Conservation (phyloP, 768 basidiomycete species). For the Phanerochaete sordida region DNA sequence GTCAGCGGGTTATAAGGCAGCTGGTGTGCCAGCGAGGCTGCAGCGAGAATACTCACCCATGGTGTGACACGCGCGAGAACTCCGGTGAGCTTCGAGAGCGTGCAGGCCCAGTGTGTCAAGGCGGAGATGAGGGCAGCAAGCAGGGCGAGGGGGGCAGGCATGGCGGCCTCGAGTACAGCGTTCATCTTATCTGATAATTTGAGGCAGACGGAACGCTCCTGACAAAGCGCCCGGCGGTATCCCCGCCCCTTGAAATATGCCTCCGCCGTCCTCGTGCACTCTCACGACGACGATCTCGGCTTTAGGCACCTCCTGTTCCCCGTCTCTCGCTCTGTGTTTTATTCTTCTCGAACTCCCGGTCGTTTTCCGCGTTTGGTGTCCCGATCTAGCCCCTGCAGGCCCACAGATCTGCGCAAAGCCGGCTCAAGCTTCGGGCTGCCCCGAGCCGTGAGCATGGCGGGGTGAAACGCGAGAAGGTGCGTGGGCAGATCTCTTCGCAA, state of each 20-base stretch:
- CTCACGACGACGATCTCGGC: neutral
- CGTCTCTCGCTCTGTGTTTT: too few relatives aligned
- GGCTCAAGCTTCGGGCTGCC: too few relatives aligned
- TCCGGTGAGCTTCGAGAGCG: neutral
- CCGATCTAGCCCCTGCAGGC: too few relatives aligned
- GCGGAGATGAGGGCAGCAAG: neutral
- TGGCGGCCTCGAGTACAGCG: neutral
- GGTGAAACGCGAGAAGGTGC: neutral
- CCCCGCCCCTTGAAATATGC: neutral
- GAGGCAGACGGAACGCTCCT: neutral
- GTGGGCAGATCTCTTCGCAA: neutral
- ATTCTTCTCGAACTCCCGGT: too few relatives aligned
- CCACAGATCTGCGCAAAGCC: too few relatives aligned
- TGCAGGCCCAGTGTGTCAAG: neutral
- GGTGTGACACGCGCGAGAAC: neutral
- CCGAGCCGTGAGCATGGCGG: too few relatives aligned
- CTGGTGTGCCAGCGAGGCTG: neutral
- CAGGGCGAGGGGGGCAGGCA: neutral
- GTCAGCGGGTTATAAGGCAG: neutral
- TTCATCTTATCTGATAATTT: neutral
- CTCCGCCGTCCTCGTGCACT: too few relatives aligned
- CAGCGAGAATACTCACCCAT: neutral
- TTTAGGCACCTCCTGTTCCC: too few relatives aligned
- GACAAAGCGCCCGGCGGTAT: neutral
- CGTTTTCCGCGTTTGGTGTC: too few relatives aligned